Percentiles rank a stretch among this genome's conserved stretches.
phyloP scores from a whole-genome alignment of 305 asterid species.

The Fraxinus latifolia region DNA sequence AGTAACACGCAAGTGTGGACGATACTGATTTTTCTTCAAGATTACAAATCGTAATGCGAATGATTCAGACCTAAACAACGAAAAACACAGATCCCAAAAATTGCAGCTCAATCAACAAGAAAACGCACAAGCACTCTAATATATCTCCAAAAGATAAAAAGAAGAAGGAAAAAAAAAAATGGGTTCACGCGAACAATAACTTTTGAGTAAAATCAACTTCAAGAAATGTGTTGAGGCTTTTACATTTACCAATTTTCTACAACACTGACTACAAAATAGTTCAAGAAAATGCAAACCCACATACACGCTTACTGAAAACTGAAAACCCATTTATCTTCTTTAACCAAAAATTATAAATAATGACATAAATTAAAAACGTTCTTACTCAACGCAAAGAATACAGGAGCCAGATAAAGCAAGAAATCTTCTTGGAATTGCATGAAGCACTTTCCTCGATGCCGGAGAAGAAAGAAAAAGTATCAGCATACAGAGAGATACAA shows the following conservation, averaged over 20 bases:
- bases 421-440: conserved; percentile 37
- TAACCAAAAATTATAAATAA: background rate
- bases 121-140: conserved; percentile 4
- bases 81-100: conserved; percentile 38
- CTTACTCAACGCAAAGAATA: conserved; percentile 45
- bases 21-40: background rate
- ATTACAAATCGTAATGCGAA: background rate
- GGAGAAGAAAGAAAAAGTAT: conserved; percentile 28
- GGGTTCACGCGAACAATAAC: background rate
- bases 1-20: background rate
- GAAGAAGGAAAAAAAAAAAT: background rate
- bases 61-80: background rate
- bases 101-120: conserved; percentile 22
- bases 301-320: background rate
- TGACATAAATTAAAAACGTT: conserved; percentile 17
- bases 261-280: background rate
- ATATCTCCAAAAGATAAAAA: background rate
- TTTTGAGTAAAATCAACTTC: conserved; percentile 16
- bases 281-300: conserved; percentile 23
- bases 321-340: background rate
- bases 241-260: background rate
- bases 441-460: conserved; percentile 37
- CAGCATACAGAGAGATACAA: conserved; percentile 19
- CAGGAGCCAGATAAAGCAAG: conserved; percentile 32
- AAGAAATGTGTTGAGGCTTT: background rate